Conservation (phyloP, 768 basidiomycete genomes). For the Daedaleopsis nitida region DNA sequence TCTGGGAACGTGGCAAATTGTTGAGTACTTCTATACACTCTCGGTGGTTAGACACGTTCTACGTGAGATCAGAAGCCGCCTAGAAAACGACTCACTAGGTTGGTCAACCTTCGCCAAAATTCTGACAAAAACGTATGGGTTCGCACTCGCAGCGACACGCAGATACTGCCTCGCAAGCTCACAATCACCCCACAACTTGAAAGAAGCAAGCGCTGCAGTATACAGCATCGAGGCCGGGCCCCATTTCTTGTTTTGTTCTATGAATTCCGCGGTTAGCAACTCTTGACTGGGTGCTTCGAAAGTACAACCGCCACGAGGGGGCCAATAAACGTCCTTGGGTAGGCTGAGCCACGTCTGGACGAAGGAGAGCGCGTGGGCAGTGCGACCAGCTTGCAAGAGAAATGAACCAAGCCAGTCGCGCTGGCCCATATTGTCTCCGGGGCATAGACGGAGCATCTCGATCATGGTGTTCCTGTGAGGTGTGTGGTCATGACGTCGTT, state of each 20-base stretch:
- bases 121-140: slow-evolving; percentile 40
- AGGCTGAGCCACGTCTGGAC: slow-evolving; percentile 36
- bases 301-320: slow-evolving; percentile 23
- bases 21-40: slow-evolving; percentile 32
- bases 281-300: slow-evolving; percentile 18
- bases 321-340: neutral
- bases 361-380: slow-evolving; percentile 44
- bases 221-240: slow-evolving; percentile 25
- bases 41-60: neutral
- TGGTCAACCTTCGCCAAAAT: slow-evolving; percentile 39
- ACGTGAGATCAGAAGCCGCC: neutral
- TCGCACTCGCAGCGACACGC: slow-evolving; percentile 34
- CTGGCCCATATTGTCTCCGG: slow-evolving; percentile 42
- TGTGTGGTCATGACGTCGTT: neutral
- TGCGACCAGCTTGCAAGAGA: slow-evolving; percentile 37
- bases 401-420: slow-evolving; percentile 41
- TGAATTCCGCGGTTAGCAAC: slow-evolving; percentile 19
- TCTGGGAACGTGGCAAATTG: slow-evolving; percentile 30
- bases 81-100: slow-evolving; percentile 34
- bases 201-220: slow-evolving; percentile 45
- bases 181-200: slow-evolving; percentile 44
- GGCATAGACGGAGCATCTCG: slow-evolving; percentile 47
- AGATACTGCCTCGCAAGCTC: slow-evolving; percentile 42
- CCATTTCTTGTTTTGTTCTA: slow-evolving; percentile 9
- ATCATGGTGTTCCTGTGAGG: slow-evolving; percentile 36